Base-by-base conservation (phyloP, 768 basidiomycete species). In the Podaxis pistillaris region DNA sequence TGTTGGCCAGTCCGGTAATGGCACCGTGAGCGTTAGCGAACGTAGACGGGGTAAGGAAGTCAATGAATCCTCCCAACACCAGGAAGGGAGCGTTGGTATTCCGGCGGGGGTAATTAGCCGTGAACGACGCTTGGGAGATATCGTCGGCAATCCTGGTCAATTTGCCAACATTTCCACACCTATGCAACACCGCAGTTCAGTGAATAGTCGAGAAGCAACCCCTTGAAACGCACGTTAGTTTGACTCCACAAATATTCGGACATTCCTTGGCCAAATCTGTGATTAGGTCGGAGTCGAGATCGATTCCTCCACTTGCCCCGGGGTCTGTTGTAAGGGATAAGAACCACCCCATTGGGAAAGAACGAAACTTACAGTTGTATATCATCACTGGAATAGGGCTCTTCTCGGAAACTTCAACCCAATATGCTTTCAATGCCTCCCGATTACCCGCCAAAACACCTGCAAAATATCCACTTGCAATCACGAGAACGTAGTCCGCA, bases 151-250 rank as follows among this genome's bases (percentile, higher is more conserved):
- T 90, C 67, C 94, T 84, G 30, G 92, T 91, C 67, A 96, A 81
- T 75, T 96, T 96, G 54, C 94, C 95, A 65, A 97, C 92, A 69
- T 91, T 93, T 30, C 91, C 94, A 69, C 95, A 96, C 47, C 91
- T 93, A 63, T 26, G 44, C 17, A 26, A 47, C 49, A 58, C 66
- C 30, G 63, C 24, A 55, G 62, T 50, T 64, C 15, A 71, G 53
- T 28, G 37, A 24, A 24, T 4, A 58, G 24, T 41, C 24, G 8
- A 47, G 44, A 24, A 62, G 30, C 3, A 50, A 37, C 41, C 33
- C 56, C 54, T 58, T 19, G 56, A 13, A 30, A 82, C 89, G 49
- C 74, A 91, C 86, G 94, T 96, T 63, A 96, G 83, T 75, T 98
- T 98, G 65, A 95, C 88, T 22, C 94, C 95, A 66, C 81, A 86